Conservation (phyloP, 192 early-diverging fungal species). For the Cetraspora pellucida region DNA sequence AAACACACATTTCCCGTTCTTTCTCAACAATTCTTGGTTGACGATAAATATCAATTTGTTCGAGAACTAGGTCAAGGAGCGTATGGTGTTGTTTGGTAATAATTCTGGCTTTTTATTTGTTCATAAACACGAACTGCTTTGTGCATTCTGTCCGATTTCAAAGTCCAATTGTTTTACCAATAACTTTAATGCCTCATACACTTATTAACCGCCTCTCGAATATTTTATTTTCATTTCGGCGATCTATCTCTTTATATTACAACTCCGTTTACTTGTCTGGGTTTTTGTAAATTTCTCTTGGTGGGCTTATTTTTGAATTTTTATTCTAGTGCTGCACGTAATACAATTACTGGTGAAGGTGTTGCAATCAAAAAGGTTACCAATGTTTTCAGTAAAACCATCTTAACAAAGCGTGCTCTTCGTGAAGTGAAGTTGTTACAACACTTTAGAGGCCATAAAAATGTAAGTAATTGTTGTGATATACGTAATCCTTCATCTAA, state of each 20-base stretch:
- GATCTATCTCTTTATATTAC: too few species aligned
- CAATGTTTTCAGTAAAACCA: conserved; percentile 80
- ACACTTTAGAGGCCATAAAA: conserved; percentile 92
- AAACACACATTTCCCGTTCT: conserved; percentile 50
- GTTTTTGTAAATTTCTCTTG: not conserved
- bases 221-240: too few species aligned
- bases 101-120: not conserved
- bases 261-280: not conserved
- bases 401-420: conserved; percentile 86
- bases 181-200: too few species aligned
- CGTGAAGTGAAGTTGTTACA: conserved; percentile 91
- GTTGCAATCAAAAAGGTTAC: conserved; percentile 92
- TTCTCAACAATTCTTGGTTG: conserved; percentile 53
- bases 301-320: too few species aligned
- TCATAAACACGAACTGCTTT: too few species aligned
- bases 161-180: too few species aligned
- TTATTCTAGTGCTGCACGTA: conserved; percentile 67
- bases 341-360: conserved; percentile 67
- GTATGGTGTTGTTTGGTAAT: conserved; percentile 90
- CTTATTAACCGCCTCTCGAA: too few species aligned
- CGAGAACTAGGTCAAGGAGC: conserved; percentile 89
- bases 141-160: too few species aligned
- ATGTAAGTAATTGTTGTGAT: conserved; percentile 53
- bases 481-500: not conserved
- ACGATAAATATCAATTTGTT: conserved; percentile 68